A percentile compares a stretch with the other conserved stretches of the same genome.
Conservation (phyloP, 2,329 filamentous ascomycete genomes). For the Microdochium paspali region DNA sequence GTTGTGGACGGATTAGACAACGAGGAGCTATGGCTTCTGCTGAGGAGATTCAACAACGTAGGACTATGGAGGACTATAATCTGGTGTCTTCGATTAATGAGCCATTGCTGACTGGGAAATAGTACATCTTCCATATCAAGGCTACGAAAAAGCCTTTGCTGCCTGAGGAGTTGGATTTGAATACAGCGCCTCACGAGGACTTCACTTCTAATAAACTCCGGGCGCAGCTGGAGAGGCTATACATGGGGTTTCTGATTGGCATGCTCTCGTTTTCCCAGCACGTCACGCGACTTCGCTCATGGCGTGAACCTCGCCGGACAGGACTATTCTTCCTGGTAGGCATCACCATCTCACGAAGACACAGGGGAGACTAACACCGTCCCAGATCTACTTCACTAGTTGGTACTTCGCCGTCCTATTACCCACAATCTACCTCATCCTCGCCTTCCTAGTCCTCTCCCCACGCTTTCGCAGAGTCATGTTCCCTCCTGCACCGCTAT, state of each 20-base stretch:
- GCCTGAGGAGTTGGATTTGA: conserved; percentile 49
- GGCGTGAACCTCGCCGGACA: conserved; percentile 49
- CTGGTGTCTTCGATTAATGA: not conserved
- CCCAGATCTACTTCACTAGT: not conserved
- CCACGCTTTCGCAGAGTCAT: conserved; percentile 21
- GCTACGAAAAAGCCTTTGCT: conserved; percentile 36
- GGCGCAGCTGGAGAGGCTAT: conserved; percentile 38
- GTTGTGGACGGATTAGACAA: conserved; percentile 3
- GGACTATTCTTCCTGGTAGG: conserved; percentile 40
- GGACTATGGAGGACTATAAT: not conserved
- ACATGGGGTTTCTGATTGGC: conserved; percentile 49
- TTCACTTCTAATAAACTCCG: conserved; percentile 23
- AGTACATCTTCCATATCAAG: conserved; percentile 34
- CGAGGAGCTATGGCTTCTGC: conserved; percentile 49
- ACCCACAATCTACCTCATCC: conserved; percentile 33
- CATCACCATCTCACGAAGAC: too few relatives aligned
- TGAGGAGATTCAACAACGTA: conserved; percentile 55
- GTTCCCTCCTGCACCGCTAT: conserved; percentile 53
- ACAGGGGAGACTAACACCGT: not conserved
- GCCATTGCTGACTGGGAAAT: conserved; percentile 25
- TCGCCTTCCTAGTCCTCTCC: conserved; percentile 41
- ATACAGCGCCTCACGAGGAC: conserved; percentile 53
- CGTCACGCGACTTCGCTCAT: conserved; percentile 49
- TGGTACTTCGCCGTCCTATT: conserved; percentile 25
- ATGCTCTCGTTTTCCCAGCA: conserved; percentile 46